Evolutionary conservation across 2,329 filamentous ascomycete species (phyloP), one percentile per base, ranked within the genome.

Genomic region (Lasiodiplodia citricola): DNA sequence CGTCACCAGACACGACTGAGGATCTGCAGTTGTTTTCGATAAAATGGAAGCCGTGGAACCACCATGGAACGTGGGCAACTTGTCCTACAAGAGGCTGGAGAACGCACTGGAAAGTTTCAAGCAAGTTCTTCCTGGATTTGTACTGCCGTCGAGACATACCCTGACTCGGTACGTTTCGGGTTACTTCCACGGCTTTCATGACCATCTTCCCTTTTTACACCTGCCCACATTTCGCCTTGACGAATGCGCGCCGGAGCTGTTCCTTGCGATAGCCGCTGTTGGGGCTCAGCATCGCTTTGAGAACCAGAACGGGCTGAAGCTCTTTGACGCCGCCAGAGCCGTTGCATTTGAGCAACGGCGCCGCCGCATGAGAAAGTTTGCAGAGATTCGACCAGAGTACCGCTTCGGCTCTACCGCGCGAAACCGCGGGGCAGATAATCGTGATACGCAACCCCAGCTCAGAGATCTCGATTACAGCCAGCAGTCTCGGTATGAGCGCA

Each of bases 201-300:
- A 74, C 13, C 76, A 78, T 63, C 76, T 77, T 18, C 76, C 76
- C 0, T 77, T 78, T 66, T 75, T 79, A 16, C 76, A 79, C 52
- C 70, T 71, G 50, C 75, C 76, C 4, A 79, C 75, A 10, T 79
- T 76, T 51, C 73, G 75, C 41, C 74, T 75, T 16, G 74, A 73
- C 47, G 72, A 72, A 50, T 76, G 75, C 11, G 75, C 77, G 2
- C 58, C 77, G 23, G 76, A 78, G 57, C 72, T 78, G 6, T 75
- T 76, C 2, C 69, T 79, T 6, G 73, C 75, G 4, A 78, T 79
- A 72, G 75, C 74, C 54, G 74, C 76, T 16, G 73, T 75, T 18
- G 77, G 77, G 8, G 76, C 77, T 13, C 75, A 78, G 52, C 78
- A 77, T 55, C 76, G 76, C 54, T 78, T 78, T 41, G 77, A 79